Percentiles rank a stretch among this genome's conserved stretches.
Evolutionary conservation across 257 asterid genomes (phyloP).

Genomic region (Nyctanthes arbortristis): DNA sequence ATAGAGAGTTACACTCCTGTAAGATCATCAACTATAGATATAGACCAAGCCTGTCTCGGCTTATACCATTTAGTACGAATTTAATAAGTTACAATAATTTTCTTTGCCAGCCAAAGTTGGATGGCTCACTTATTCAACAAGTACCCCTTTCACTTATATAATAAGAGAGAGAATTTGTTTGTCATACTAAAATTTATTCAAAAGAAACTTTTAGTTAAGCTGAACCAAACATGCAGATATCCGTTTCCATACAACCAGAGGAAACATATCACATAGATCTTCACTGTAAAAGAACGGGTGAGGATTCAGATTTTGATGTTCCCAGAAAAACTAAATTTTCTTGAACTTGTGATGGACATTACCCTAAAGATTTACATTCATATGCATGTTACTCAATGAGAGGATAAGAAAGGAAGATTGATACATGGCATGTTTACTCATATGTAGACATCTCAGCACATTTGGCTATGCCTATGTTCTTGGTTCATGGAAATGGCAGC

Average conservation of each 20-base stretch:
- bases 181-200: background rate
- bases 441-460: background rate
- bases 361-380: background rate
- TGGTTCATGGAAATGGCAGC: background rate
- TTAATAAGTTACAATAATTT: background rate
- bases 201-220: background rate
- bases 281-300: background rate
- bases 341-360: background rate
- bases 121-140: background rate
- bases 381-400: background rate
- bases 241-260: background rate
- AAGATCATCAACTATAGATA: background rate
- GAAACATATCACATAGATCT: background rate
- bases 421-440: background rate
- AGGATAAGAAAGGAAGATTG: background rate
- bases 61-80: too few relatives aligned
- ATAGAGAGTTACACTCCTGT: background rate
- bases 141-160: background rate
- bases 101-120: background rate
- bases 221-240: background rate
- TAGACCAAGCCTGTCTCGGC: background rate
- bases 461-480: background rate
- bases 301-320: background rate
- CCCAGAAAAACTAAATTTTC: constrained; percentile 7
- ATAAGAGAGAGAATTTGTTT: background rate